phyloP scores from a whole-genome alignment of 2,329 filamentous ascomycete genomes.

The Westerdykella sp. region DNA sequence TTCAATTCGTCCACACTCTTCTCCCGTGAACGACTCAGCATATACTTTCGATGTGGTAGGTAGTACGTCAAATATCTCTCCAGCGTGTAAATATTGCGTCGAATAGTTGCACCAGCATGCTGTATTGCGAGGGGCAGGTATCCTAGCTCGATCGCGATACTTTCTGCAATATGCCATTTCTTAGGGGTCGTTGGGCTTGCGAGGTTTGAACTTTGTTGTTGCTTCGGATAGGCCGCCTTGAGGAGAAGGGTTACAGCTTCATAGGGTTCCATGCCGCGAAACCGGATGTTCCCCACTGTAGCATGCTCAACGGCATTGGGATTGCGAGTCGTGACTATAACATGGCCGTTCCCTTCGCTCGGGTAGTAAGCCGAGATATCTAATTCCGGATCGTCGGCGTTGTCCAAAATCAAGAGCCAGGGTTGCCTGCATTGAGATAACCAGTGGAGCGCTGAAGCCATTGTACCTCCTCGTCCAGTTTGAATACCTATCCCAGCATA shows the following conservation, averaged over 20 bases:
- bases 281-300: constrained; percentile 12
- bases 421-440: constrained; percentile 10
- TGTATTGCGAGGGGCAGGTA: constrained; percentile 16
- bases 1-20: constrained; percentile 8
- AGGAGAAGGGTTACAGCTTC: constrained; percentile 16
- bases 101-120: constrained; percentile 18
- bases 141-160: constrained; percentile 14
- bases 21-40: constrained; percentile 10
- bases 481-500: constrained; percentile 22
- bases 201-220: background rate
- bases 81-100: constrained; percentile 17
- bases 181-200: constrained; percentile 6
- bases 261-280: constrained; percentile 12
- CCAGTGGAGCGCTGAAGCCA: constrained; percentile 19
- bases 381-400: constrained; percentile 13
- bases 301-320: constrained; percentile 9
- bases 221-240: constrained; percentile 9
- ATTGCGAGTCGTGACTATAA: constrained; percentile 18
- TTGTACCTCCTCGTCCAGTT: constrained; percentile 19
- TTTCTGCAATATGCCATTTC: constrained; percentile 7
- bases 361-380: constrained; percentile 10
- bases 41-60: constrained; percentile 10
- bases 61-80: constrained; percentile 19
- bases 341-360: constrained; percentile 11
- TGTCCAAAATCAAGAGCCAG: constrained; percentile 16